Evolutionary conservation across 192 early-diverging fungal genomes (phyloP).

Genomic region (Oehlia diaphana): DNA sequence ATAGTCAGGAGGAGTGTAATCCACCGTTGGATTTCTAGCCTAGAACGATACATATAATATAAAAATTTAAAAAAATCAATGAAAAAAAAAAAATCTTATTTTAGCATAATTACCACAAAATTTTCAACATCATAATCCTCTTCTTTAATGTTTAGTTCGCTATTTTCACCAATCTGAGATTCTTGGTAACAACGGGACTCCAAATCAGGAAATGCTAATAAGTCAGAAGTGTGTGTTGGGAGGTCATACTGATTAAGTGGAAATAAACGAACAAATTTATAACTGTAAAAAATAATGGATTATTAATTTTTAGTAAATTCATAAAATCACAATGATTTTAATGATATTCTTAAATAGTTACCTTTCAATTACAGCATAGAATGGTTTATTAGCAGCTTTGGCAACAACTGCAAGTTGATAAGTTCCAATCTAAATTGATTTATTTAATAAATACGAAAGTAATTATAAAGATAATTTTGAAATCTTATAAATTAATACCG

Average conservation of each 20-base stretch:
- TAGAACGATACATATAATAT: constrained; percentile 4
- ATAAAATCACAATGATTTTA: neutral
- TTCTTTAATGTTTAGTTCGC: too few relatives aligned
- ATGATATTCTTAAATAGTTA: constrained; percentile 33
- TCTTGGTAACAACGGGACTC: constrained; percentile 13
- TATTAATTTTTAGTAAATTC: neutral
- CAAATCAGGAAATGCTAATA: constrained; percentile 64
- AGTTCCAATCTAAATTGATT: constrained; percentile 72
- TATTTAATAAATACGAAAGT: neutral
- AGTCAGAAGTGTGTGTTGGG: constrained; percentile 68
- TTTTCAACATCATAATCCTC: constrained; percentile 30
- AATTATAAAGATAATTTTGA: neutral
- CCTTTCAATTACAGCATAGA: constrained; percentile 95
- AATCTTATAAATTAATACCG: constrained; percentile 39
- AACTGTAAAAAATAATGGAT: constrained; percentile 48
- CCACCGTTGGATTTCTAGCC: constrained; percentile 75
- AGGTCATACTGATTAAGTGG: constrained; percentile 96
- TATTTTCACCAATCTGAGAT: constrained; percentile 1
- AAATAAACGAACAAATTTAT: constrained; percentile 95
- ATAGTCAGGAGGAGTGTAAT: constrained; percentile 92
- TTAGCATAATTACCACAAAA: constrained; percentile 25
- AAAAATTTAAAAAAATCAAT: neutral
- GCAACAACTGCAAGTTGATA: constrained; percentile 96
- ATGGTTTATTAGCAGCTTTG: constrained; percentile 90
- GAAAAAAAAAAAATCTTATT: constrained; percentile 25